Base-by-base conservation (phyloP, 2,329 filamentous ascomycete genomes). In the Dactylellina leptospora region DNA sequence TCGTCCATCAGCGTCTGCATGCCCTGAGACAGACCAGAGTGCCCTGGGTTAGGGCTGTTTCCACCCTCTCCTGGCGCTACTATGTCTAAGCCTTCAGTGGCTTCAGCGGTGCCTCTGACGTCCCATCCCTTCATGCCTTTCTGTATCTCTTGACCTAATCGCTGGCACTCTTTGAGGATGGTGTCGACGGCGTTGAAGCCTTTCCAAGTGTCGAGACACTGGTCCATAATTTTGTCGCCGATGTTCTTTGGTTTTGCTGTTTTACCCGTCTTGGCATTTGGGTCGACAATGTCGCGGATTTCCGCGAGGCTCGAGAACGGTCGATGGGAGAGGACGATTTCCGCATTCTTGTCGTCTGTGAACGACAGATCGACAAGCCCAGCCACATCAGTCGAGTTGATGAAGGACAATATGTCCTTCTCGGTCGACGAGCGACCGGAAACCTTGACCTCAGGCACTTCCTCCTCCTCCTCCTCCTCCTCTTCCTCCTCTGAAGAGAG, bases 161-260 rank as follows among this genome's bases (percentile, higher is more conserved):
- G 80, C 77, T 93, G 89, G 77, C 93, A 96, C 74, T 88, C 84
- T 18, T 85, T 83, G 13, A 96, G 91, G 6, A 97, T 85, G 44
- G 88, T 84, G 79, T 96, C 93, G 56, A 97, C 91, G 18, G 91
- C 91, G 74, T 90, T 85, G 75, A 95, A 93, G 0, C 90, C 90
- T 16, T 84, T 85, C 81, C 90, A 88, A 84, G 96, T 96, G 22
- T 90, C 86, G 30, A 85, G 78, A 51, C 87, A 88, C 54, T 86
- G 85, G 51, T 90, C 86, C 4, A 90, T 85, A 59, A 90, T 84
- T 76, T 85, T 87, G 59, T 89, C 86, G 0, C 89, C 89, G 74
- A 90, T 84, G 0, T 85, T 82, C 73, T 84, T 84, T 33, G 83
- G 83, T 0, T 81, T 79, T 13, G 56, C 76, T 61, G 81, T 83